Evolutionary conservation across 2,329 filamentous ascomycete genomes (phyloP), one percentile per base, ranked within the genome.

Genomic region (Emergomyces orientalis): DNA sequence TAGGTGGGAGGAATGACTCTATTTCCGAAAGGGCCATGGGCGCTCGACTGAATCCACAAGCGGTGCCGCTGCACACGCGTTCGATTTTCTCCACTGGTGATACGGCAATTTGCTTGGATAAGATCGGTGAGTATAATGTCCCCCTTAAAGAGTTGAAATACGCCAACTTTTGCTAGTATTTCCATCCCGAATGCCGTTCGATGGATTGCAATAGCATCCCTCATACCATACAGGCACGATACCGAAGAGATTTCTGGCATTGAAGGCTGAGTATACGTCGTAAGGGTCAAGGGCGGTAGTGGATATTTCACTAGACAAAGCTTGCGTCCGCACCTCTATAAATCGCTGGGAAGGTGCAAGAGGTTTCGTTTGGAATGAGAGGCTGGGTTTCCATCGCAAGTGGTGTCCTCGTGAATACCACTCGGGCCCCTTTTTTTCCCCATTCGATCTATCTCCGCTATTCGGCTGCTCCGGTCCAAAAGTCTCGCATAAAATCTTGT

Each of bases 1-100:
- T 25, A 63, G 86, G 82, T 84, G 84, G 5, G 84, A 88, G 67
- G 86, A 89, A 71, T 89, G 87, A 86, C 73, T 89, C 2, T 89
- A 88, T 74, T 89, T 89, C 76, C 84, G 87, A 70, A 77, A 82
- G 64, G 87, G 86, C 30, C 73, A 78, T 1, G 86, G 77, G 0
- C 81, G 82, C 32, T 86, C 86, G 0, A 88, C 85, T 0, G 83
- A 87, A 2, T 89, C 88, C 71, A 83, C 84, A 57, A 86, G 85
- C 7, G 81, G 79, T 68, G 76, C 79, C 13, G 83, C 82, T 62
- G 81, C 86, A 2, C 80, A 86, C 6, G 89, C 86, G 0, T 88
- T 88, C 69, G 84, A 89, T 73, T 87, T 88, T 71, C 76, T 7
- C 76, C 1, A 80, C 85, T 4, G 86, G 87, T n/a, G 86, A 89